A percentile compares a stretch with the other conserved stretches of the same genome.
Conservation (phyloP, 768 basidiomycete genomes). For the Russula emetica region DNA sequence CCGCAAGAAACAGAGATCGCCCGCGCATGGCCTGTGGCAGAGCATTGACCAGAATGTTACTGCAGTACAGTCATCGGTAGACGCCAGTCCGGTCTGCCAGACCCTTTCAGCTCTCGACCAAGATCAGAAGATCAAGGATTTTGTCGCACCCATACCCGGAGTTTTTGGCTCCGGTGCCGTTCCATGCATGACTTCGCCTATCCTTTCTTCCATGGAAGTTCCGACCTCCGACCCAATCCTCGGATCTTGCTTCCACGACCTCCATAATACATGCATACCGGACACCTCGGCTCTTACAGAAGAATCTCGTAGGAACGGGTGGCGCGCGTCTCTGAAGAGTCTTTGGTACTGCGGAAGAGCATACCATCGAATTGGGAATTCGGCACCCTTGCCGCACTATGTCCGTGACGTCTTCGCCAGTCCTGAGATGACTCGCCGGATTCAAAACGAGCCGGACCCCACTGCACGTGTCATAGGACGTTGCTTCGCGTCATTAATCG, state of each 20-base stretch:
- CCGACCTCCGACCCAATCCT: neutral
- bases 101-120: slow-evolving; percentile 3
- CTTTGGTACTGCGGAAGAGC: slow-evolving; percentile 5
- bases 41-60: neutral
- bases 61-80: neutral
- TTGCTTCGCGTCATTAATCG: slow-evolving; percentile 1
- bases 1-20: neutral
- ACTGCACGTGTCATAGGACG: neutral
- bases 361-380: neutral
- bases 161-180: neutral
- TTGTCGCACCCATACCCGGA: neutral
- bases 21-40: neutral
- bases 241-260: neutral
- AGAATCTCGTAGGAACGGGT: neutral
- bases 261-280: neutral
- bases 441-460: neutral
- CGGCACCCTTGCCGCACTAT: neutral
- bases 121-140: neutral
- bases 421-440: neutral
- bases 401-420: neutral
- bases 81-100: neutral
- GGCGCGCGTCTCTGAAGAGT: neutral
- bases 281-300: neutral
- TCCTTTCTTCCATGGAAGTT: slow-evolving; percentile 11
- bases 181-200: neutral